Evolutionary conservation across 2,329 filamentous ascomycete species (phyloP), one percentile per base, ranked within the genome.

Genomic region (Bertia moriformis): DNA sequence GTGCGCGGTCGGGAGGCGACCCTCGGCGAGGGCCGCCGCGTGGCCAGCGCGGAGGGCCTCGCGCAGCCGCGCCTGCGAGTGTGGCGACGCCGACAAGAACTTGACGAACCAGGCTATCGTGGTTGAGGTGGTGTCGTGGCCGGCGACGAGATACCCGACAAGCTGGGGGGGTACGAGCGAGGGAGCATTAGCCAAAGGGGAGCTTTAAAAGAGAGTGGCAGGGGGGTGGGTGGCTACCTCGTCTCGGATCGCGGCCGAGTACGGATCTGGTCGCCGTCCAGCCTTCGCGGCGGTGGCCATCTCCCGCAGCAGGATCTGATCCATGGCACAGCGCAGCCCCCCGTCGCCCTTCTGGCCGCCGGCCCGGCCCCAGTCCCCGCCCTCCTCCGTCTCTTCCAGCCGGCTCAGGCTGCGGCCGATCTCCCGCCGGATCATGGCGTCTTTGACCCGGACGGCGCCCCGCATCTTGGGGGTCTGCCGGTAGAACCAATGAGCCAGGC

Each of bases 21-120:
- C 36, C 19, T 41, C 40, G 4, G 22, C n/a, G 2, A 15, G 14
- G 2, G 48, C 44, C 4, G 14, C 18, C 10, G 40, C 38, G 12
- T 44, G 14, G 12, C 39, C 39, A 13, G 19, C 10, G 2, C 35
- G 27, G 17, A 42, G 22, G 4, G 42, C 43, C 13, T 27, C 24
- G 4, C 44, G 44, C 19, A 48, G 40, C 27, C 41, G 39, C 3
- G 29, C 32, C 38, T 47, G 46, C 38, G 19, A 19, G 7, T 15
- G 18, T n/a, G 33, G 39, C 14, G 32, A 4, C 14, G 30, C 29
- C 2, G 27, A 35, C 4, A 40, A 18, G 24, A 15, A 38, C 27
- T 42, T 42, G 17, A 40, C n/a, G 12, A 36, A 17, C 43, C 43
- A 47, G 3, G 13, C 14, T 3, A 45, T 4, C 3, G 44, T 39